These are phyloP conservation scores for Auxenochlorella pyrenoidosa DNA, from an alignment of 139 green algal species.

Conservation along the genomic window DNA sequence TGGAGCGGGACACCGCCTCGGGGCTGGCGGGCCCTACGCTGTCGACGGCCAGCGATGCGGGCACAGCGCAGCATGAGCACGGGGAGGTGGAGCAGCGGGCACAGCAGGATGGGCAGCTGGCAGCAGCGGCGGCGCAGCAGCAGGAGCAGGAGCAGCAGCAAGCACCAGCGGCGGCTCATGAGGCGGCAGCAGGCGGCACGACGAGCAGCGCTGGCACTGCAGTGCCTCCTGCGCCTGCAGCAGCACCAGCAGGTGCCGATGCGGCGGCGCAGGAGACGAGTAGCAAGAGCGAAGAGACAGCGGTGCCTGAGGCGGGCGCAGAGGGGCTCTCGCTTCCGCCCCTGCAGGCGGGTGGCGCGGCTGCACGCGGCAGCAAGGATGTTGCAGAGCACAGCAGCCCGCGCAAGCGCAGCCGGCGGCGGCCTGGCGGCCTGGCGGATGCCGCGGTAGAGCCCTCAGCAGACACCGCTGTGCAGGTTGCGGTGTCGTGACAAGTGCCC, in stretches of 20 bases:
- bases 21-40: neutral
- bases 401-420: neutral
- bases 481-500: neutral
- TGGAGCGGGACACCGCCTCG: neutral
- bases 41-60: constrained; percentile 9
- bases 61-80: neutral
- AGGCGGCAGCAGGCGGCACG: too few relatives aligned
- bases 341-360: too few relatives aligned
- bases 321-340: too few relatives aligned
- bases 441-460: neutral
- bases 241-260: neutral
- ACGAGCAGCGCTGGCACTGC: neutral
- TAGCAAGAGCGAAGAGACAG: constrained; percentile 20
- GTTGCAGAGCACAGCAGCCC: neutral
- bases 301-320: neutral
- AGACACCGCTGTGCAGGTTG: neutral
- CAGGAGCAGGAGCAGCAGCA: neutral
- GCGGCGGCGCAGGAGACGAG: constrained; percentile 1
- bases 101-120: neutral
- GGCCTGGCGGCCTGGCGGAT: neutral
- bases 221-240: neutral
- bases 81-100: neutral
- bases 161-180: neutral
- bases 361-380: neutral
- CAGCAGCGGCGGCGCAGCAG: neutral